A percentile compares a stretch with the other conserved stretches of the same genome.
These are phyloP conservation scores for Vigna nakashimae DNA, from an alignment of 306 rosid species.

Conservation along the genomic window DNA sequence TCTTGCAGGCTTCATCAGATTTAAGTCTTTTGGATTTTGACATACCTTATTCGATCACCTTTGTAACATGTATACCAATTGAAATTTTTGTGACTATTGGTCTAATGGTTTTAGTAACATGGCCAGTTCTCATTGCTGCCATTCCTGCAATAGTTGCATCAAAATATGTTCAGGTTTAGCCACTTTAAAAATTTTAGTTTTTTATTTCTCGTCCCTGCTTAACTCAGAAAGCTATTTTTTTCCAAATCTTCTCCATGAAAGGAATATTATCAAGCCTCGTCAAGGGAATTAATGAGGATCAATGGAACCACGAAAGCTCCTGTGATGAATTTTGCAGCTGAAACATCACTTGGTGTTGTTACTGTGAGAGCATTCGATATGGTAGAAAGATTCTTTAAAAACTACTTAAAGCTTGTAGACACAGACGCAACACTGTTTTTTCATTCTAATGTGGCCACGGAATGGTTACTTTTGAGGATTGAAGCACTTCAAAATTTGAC, in stretches of 20 bases:
- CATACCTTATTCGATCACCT: slow-evolving; percentile 65
- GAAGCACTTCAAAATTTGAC: slow-evolving; percentile 78
- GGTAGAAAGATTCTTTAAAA: slow-evolving; percentile 59
- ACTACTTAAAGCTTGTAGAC: slow-evolving; percentile 69
- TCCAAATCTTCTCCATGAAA: background rate
- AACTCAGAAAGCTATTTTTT: background rate
- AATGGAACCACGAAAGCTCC: slow-evolving; percentile 96
- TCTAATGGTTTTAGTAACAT: slow-evolving; percentile 73
- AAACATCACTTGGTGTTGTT: slow-evolving; percentile 83
- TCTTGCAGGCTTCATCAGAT: slow-evolving; percentile 82
- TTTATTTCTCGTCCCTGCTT: background rate
- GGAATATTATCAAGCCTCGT: slow-evolving; percentile 80
- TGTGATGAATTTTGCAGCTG: slow-evolving; percentile 73
- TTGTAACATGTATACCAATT: slow-evolving; percentile 37
- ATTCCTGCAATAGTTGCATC: slow-evolving; percentile 61
- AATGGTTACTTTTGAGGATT: slow-evolving; percentile 72
- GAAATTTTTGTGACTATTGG: slow-evolving; percentile 52
- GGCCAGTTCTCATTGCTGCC: slow-evolving; percentile 83
- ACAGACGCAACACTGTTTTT: slow-evolving; percentile 72
- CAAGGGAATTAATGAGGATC: slow-evolving; percentile 76
- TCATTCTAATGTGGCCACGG: slow-evolving; percentile 66
- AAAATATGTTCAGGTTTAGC: slow-evolving; percentile 61
- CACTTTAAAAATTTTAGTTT: background rate
- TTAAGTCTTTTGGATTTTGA: slow-evolving; percentile 82
- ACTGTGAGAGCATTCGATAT: slow-evolving; percentile 77